These are phyloP conservation scores for Waltiozyma sp. DNA, from an alignment of 1,139 yeast species.

Conservation along the genomic window DNA sequence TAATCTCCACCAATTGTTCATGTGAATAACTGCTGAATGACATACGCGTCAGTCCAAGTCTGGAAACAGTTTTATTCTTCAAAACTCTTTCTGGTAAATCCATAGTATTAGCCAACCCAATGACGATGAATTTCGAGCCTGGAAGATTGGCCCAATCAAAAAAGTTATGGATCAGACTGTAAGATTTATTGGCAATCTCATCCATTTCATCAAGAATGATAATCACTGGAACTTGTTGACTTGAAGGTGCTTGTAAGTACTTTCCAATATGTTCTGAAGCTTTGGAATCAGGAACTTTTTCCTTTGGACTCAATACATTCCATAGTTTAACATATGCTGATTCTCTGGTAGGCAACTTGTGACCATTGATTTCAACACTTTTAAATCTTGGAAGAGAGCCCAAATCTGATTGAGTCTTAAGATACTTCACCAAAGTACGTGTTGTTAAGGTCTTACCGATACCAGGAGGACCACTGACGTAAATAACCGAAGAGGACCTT, in stretches of 20 bases:
- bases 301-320: slow-evolving; percentile 55
- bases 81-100: slow-evolving; percentile 86
- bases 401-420: slow-evolving; percentile 34
- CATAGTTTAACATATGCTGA: slow-evolving; percentile 80
- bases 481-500: slow-evolving; percentile 72
- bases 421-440: slow-evolving; percentile 68
- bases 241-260: slow-evolving; percentile 30
- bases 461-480: slow-evolving; percentile 96
- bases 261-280: slow-evolving; percentile 49
- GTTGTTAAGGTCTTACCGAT: slow-evolving; percentile 96
- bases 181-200: slow-evolving; percentile 77
- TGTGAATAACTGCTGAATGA: slow-evolving; percentile 85
- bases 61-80: slow-evolving; percentile 81
- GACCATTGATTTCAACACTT: slow-evolving; percentile 81
- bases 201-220: slow-evolving; percentile 88
- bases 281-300: slow-evolving; percentile 49
- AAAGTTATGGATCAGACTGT: slow-evolving; percentile 86
- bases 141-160: slow-evolving; percentile 94
- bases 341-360: slow-evolving; percentile 73
- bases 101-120: slow-evolving; percentile 96
- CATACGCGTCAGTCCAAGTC: slow-evolving; percentile 80
- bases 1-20: slow-evolving; percentile 66
- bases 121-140: slow-evolving; percentile 69
- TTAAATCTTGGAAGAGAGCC: slow-evolving; percentile 50
- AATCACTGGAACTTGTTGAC: slow-evolving; percentile 37